These are phyloP conservation scores for Wakefieldia striispora DNA, from an alignment of 768 basidiomycete species.

Conservation along the genomic window DNA sequence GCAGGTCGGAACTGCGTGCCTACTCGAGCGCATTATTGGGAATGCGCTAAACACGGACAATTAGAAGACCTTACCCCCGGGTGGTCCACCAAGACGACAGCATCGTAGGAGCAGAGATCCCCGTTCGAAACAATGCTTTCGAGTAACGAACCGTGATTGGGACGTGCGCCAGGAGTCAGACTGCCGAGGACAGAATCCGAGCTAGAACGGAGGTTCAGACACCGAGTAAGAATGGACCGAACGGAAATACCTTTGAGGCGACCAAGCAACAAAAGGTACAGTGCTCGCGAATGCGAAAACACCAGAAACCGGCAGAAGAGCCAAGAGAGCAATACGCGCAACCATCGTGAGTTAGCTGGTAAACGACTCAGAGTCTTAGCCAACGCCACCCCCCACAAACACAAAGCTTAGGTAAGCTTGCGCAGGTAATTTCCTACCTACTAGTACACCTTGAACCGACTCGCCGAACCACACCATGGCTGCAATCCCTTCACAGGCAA, in stretches of 20 bases:
- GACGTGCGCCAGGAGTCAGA: constrained; percentile 36
- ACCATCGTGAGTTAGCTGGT: constrained; percentile 42
- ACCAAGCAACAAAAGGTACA: constrained; percentile 67
- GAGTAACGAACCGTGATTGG: constrained; percentile 36
- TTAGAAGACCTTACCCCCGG: constrained; percentile 56
- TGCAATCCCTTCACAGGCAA: constrained; percentile 57
- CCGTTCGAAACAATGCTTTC: constrained; percentile 42
- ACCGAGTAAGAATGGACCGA: neutral
- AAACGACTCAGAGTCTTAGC: too few relatives aligned
- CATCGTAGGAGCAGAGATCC: constrained; percentile 61
- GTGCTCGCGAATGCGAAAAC: constrained; percentile 62
- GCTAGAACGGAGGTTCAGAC: constrained; percentile 31
- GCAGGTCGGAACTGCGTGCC: constrained; percentile 78
- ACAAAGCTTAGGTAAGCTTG: constrained; percentile 18
- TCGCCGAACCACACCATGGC: constrained; percentile 30
- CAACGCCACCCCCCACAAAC: too few relatives aligned
- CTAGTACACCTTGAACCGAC: too few relatives aligned
- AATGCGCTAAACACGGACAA: neutral
- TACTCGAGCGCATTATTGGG: constrained; percentile 26
- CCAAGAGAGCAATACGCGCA: constrained; percentile 40
- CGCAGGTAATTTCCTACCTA: too few relatives aligned
- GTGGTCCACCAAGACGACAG: constrained; percentile 67
- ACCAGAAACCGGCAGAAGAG: constrained; percentile 39
- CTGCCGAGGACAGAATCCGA: constrained; percentile 43
- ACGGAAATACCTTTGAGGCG: constrained; percentile 53